Base-by-base conservation (phyloP, 2,329 filamentous ascomycete genomes). In the Cercospora beticola region DNA sequence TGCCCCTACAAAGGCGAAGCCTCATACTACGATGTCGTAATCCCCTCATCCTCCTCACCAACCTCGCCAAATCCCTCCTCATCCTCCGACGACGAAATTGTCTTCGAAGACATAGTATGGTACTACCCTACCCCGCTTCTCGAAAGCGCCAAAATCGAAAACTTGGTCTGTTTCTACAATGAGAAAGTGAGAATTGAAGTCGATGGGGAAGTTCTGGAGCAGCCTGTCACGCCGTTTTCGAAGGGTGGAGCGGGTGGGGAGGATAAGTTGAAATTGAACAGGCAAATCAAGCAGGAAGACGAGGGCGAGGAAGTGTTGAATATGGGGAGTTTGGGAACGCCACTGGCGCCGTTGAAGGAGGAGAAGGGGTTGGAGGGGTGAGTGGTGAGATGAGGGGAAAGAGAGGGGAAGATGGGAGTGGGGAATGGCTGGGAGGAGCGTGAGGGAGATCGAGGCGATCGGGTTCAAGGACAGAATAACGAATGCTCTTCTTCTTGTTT, bases 1-100 rank as follows among this genome's bases (percentile, higher is more conserved):
- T 91, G 89, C 76, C 89, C 89, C 2, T 91, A 91, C 73, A 91
- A 91, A 75, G 89, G 89, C 0, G 83, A 85, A 64, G 89, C 89
- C 0, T 82, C 86, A 65, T 91, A 90, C 68, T 90, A 89, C 71
- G 72, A 87, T 65, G 78, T 90, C 0, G 81, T 57, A 1, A 12
- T 57, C 6, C 54, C 54, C 0, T 30, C 54, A 1, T 5, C 52
- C 2, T 30, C 54, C 3, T n/a, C 23, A 5, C 3, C 52, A 2
- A 2, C 54, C 3, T 31, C 54, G 3, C 5, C 54, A 5, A 10
- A 16, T 1, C 12, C 54, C 26, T 9, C 23, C 26, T 9, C 28
- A 9, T 30, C 26, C 12, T 26, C 18, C 0, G 52, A 72, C 0
- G 64, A 82, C 4, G 84, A 80, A 0, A 77, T 82, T 23, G 74